Base-by-base conservation (phyloP, 2,329 filamentous ascomycete genomes). In the Pseudonectria foliicola region DNA sequence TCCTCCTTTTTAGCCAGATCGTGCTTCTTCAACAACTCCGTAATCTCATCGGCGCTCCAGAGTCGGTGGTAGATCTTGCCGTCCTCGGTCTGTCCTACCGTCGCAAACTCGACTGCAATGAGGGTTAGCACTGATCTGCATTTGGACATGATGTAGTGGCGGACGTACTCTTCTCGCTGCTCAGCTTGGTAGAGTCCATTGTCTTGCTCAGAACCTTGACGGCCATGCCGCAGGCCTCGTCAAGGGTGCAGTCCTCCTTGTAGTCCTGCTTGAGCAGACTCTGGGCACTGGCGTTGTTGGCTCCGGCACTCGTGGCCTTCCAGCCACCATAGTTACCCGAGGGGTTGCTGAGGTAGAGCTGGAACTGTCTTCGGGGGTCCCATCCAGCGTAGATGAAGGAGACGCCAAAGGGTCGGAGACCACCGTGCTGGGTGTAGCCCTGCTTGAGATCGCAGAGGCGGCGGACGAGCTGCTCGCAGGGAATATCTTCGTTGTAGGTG, bases 121-220 rank as follows among this genome's bases (percentile, higher is more conserved):
- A 12, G 10, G 37, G 48, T 53, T 38, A 53, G 48, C 29, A 28
- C 27, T 16, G 10, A 13, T 27, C 6, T n/a, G n/a, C n/a, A n/a
- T n/a, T n/a, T n/a, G n/a, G n/a, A n/a, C n/a, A n/a, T n/a, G n/a
- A n/a, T 13, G 7, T 18, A 10, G 15, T 2, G 13, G 6, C 25
- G 6, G 7, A 24, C 85, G 64, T 68, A 95, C 89, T 95, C 78
- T 98, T 98, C 75, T 98, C 92, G 59, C 88, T 95, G 71, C 88
- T 95, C 59, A 98, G 68, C 74, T 95, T 98, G 35, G 90, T 96
- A 36, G 89, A 95, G 63, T 98, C 92, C 93, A 98, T 98, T 6
- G 92, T 98, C 80, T 98, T 98, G 76, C 92, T 96, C 48, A 98
- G 68, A 45, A 98, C 92, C 76, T 98, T 98, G 61, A 98, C 92